A percentile compares a stretch with the other conserved stretches of the same genome.
Conservation (phyloP, 129 eudicot species). For the Calendula officinalis region DNA sequence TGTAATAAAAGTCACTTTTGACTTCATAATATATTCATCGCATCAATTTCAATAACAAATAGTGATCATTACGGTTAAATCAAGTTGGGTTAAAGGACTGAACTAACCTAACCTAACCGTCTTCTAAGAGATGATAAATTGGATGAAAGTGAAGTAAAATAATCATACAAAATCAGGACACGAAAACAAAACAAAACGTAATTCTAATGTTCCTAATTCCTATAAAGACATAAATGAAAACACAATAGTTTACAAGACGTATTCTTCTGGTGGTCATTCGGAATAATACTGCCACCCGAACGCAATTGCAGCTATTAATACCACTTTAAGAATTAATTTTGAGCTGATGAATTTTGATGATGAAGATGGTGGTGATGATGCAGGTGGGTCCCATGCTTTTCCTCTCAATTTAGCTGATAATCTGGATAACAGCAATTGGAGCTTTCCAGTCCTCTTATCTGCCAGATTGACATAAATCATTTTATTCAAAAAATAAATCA, state of each 20-base stretch:
- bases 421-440: slow-evolving; percentile 49
- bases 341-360: slow-evolving; percentile 31
- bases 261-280: slow-evolving; percentile 38
- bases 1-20: too few species aligned
- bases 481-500: neutral
- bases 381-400: slow-evolving; percentile 50
- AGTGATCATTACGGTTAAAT: too few species aligned
- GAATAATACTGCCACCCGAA: slow-evolving; percentile 68
- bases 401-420: slow-evolving; percentile 69
- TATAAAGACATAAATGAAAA: slow-evolving; percentile 10
- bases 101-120: slow-evolving; percentile 36
- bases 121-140: slow-evolving; percentile 18
- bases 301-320: slow-evolving; percentile 58
- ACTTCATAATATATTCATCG: too few species aligned
- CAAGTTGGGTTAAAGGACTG: slow-evolving; percentile 16
- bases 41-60: too few species aligned
- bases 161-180: slow-evolving; percentile 17
- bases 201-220: slow-evolving; percentile 33
- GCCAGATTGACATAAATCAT: slow-evolving; percentile 27
- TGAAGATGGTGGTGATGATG: slow-evolving; percentile 38
- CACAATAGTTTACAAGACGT: slow-evolving; percentile 32
- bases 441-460: slow-evolving; percentile 48
- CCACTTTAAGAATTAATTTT: slow-evolving; percentile 57
- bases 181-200: slow-evolving; percentile 11
- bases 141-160: slow-evolving; percentile 1